Base-by-base conservation (phyloP, 108 stramenopile genomes). In the Schizochytrium sp. region DNA sequence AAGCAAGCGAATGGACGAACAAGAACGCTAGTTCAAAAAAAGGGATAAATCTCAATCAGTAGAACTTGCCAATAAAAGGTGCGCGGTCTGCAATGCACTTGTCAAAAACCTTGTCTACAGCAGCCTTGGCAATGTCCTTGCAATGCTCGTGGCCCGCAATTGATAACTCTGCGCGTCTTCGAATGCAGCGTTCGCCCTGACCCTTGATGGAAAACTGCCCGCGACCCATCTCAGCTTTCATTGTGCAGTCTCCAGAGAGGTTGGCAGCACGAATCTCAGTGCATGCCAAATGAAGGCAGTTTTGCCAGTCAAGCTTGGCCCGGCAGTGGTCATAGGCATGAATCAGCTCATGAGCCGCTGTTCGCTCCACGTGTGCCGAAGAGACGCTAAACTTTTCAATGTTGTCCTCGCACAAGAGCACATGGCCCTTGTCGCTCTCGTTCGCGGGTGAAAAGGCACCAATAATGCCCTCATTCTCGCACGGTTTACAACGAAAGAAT, bases 211-310 rank as follows among this genome's bases (percentile, higher is more conserved):
- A 23, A 76, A 90, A 60, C 44, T 91, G 89, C 21, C 93, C 95
- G 58, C 91, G 92, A 71, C 92, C 87, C 59, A 95, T 71, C 60
- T 97, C 96, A 76, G 94, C 92, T 16, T 87, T 88, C 91, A 94
- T 92, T 57, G 92, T 89, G 91, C 97, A 97, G 89, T 97, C 97
- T 23, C 97, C 97, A 72, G 93, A 94, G 43, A 97, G 90, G 89
- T 97, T 96, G 90, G 96, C 96, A 2, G 97, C 97, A 18, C 97
- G 92, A 87, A 97, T 96, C 91, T 97, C 97, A 34, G 97, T 96
- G 87, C 97, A 97, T 4, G 97, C 97, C 90, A 97, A 87, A 58
- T 97, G 96, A 88, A 96, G 93, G 87, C 96, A 96, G 91, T 96
- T 91, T 60, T 89, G 90, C n/a, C 90, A 91, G 60, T 93, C 93